Evolutionary conservation across 2,329 filamentous ascomycete genomes (phyloP), one percentile per base, ranked within the genome.

Genomic region (Exserohilum turcica): DNA sequence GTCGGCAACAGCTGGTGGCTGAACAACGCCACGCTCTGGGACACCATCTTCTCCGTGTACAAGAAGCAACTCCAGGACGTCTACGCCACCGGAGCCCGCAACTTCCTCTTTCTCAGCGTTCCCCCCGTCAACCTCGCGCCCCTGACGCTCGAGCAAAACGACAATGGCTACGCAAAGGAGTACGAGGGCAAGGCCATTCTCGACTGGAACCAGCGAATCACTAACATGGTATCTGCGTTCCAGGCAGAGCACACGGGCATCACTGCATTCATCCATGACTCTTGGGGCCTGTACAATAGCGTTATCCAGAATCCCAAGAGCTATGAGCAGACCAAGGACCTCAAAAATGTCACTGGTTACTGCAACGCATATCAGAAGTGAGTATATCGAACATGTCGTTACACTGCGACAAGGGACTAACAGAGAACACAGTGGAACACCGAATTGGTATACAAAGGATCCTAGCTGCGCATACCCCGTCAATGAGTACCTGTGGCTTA

Each of bases 401-500:
- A n/a, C n/a, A n/a, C n/a, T n/a, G n/a, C n/a, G n/a, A n/a, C n/a
- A n/a, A n/a, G n/a, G n/a, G n/a, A n/a, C 61, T 60, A 47, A 55
- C 33, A 21, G 7, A 32, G 19, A 7, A 32, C 3, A 35, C 27
- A 76, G 72, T 54, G 76, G 75, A 3, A 74, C 76, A 1, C 66
- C 73, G 2, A 66, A 58, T 0, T 74, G 72, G 69, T 73, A 77
- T 46, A 74, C 73, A 1, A 70, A 67, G n/a, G 60, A 73, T 35
- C 52, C 65, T 15, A 77, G 74, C 42, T 87, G 85, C 65, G 75
- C 76, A 1, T 69, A 83, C 38, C 74, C 82, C 0, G 83, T 86
- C 2, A 82, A 87, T 64, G 74, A 87, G 71, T 87, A 87, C 66
- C 81, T 87, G 61, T 88, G 85, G 85, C 73, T 87, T 27, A 87